phyloP scores from a whole-genome alignment of 176 grass and related monocot genomes.

The Areca catechu region DNA sequence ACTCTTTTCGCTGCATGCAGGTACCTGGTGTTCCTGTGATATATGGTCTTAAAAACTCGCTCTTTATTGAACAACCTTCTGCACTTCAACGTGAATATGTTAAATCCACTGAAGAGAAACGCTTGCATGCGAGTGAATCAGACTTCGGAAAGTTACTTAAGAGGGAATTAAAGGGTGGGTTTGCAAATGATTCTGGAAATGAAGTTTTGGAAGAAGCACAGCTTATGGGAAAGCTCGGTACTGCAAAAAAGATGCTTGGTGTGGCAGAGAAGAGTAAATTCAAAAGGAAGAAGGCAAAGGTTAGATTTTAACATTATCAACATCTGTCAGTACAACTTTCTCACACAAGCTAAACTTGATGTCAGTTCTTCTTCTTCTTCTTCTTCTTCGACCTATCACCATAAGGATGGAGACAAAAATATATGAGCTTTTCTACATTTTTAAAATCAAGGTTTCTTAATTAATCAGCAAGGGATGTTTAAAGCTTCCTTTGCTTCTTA shows the following conservation, averaged over 20 bases:
- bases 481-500: too few relatives aligned
- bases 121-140: slow-evolving; percentile 50
- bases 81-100: slow-evolving; percentile 50
- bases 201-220: slow-evolving; percentile 23
- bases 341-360: too few relatives aligned
- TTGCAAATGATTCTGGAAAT: slow-evolving; percentile 11
- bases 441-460: too few relatives aligned
- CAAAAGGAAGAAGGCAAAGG: slow-evolving; percentile 75
- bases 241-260: slow-evolving; percentile 32
- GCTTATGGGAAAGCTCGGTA: slow-evolving; percentile 13
- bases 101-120: slow-evolving; percentile 50
- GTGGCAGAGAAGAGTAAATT: slow-evolving; percentile 52
- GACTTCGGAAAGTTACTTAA: slow-evolving; percentile 49
- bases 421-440: too few relatives aligned
- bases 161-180: slow-evolving; percentile 24
- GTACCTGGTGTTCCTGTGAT: slow-evolving; percentile 75
- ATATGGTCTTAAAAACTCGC: slow-evolving; percentile 61
- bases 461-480: too few relatives aligned
- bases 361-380: too few relatives aligned
- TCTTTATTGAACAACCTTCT: slow-evolving; percentile 68
- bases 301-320: slow-evolving; percentile 18
- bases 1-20: slow-evolving; percentile 24
- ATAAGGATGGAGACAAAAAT: too few relatives aligned
- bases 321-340: not conserved
- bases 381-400: too few relatives aligned